These are phyloP conservation scores for Trypanosoma mega DNA, from an alignment of 208 protist genomes.

Conservation along the genomic window DNA sequence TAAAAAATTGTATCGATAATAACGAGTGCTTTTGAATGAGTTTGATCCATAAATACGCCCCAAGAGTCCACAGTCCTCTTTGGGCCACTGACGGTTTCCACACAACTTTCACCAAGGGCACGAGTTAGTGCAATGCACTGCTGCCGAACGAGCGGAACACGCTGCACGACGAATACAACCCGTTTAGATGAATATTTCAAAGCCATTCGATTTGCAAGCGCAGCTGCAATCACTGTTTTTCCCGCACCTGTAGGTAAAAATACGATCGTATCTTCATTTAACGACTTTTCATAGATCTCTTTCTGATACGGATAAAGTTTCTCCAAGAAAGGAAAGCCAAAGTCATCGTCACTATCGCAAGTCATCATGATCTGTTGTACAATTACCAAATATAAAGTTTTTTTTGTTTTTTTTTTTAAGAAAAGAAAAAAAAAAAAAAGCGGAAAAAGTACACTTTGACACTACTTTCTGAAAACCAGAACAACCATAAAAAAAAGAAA, in stretches of 20 bases:
- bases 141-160: conserved; percentile 39
- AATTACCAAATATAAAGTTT: no score
- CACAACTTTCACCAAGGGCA: conserved; percentile 8
- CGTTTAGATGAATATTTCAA: conserved; percentile 13
- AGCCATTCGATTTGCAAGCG: conserved; percentile 15
- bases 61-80: conserved; percentile 18
- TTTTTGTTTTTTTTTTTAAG: not conserved
- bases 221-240: conserved; percentile 62
- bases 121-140: conserved; percentile 26
- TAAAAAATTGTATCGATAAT: conserved; percentile 43
- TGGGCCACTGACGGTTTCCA: conserved; percentile 16
- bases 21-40: conserved; percentile 27
- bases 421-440: conserved; percentile 21
- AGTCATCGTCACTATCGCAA: no score
- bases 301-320: conserved; percentile 41
- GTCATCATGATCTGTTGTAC: no score
- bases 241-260: conserved; percentile 59
- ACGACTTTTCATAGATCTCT: conserved; percentile 40
- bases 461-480: no score
- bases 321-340: conserved; percentile 6
- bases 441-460: conserved; percentile 7
- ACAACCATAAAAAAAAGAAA: no score
- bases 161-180: conserved; percentile 55
- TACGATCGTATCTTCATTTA: conserved; percentile 39
- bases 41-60: not conserved